Base-by-base conservation (phyloP, 2,329 filamentous ascomycete genomes). In the Aspergillus pseudoterreus region DNA sequence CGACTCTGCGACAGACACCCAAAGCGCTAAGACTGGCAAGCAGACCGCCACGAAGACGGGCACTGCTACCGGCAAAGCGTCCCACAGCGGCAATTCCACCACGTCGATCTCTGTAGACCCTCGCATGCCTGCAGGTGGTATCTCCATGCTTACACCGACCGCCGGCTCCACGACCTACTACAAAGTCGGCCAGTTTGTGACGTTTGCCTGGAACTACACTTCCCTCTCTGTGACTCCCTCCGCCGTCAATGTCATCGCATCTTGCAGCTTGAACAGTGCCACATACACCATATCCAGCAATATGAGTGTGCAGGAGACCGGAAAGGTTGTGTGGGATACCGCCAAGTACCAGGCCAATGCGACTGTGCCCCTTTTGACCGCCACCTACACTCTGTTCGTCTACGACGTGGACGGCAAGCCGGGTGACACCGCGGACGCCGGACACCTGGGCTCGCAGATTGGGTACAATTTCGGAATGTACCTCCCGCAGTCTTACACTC, bases 121-220 rank as follows among this genome's bases (percentile, higher is more conserved):
- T 45, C 75, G 79, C 50, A 65, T 78, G 14, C 79, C 78, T 19
- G 75, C 80, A 3, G 84, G 84, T 43, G 83, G 83, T 48, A 74
- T 86, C 50, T 74, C 76, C 42, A 82, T 87, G 80, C 72, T 85
- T 49, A 84, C 81, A 5, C 84, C 84, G 2, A 72, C 73, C 45
- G 65, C 74, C 8, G 65, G 74, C 8, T 72, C 76, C 14, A 71
- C 77, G 4, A 77, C 78, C 49, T 86, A 81, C 70, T 86, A 83
- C 76, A 86, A 85, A 67, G 80, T 86, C 58, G 81, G 81, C 15
- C 76, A 86, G 42, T 76, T 74, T 53, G 71, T 86, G 27, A 86
- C 83, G 0, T 85, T 87, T 58, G 78, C 75, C 17, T 87, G 84
- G 84, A 87, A 87, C 69, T 87, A 86, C 69, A 87, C 84, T 12